phyloP scores from a whole-genome alignment of 2,329 filamentous ascomycete species.

The Elsinoe arachidis region DNA sequence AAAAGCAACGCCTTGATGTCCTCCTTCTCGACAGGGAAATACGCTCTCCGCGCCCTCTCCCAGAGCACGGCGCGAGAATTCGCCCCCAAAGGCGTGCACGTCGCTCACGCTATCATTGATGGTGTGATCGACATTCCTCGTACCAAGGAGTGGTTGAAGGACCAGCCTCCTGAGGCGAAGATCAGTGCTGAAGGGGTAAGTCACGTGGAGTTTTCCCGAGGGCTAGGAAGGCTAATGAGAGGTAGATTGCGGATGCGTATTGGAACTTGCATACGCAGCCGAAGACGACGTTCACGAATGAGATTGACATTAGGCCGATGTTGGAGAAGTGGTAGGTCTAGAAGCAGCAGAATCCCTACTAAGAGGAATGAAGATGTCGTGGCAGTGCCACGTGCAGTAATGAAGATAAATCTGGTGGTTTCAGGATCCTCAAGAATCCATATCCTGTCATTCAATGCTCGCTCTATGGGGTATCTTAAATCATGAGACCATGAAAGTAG shows the following conservation, averaged over 20 bases:
- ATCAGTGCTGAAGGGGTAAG: conserved; percentile 66
- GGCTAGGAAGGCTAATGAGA: conserved; percentile 13
- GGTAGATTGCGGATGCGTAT: conserved; percentile 74
- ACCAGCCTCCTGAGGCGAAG: conserved; percentile 54
- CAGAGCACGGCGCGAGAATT: conserved; percentile 77
- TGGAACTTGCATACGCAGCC: conserved; percentile 79
- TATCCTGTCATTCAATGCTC: background rate
- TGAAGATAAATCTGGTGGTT: too few relatives aligned
- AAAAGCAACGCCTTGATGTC: conserved; percentile 62
- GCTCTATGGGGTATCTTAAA: conserved; percentile 2
- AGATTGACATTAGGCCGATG: conserved; percentile 71
- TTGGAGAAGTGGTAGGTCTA: conserved; percentile 66
- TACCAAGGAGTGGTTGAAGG: conserved; percentile 52
- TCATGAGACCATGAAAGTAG: conserved; percentile 39
- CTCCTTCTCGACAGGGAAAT: conserved; percentile 71
- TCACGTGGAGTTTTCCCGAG: conserved; percentile 18
- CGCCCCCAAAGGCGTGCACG: conserved; percentile 73
- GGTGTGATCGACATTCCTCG: conserved; percentile 74
- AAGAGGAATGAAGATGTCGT: too few relatives aligned
- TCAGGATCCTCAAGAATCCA: background rate
- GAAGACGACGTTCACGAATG: conserved; percentile 68
- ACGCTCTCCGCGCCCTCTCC: conserved; percentile 62
- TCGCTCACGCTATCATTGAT: conserved; percentile 74
- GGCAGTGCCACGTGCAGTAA: too few relatives aligned
- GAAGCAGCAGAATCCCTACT: background rate